Percentiles rank a stretch among this genome's conserved stretches.
These are phyloP conservation scores for Penicillium sp. DNA, from an alignment of 2,329 filamentous ascomycete genomes.

Conservation along the genomic window DNA sequence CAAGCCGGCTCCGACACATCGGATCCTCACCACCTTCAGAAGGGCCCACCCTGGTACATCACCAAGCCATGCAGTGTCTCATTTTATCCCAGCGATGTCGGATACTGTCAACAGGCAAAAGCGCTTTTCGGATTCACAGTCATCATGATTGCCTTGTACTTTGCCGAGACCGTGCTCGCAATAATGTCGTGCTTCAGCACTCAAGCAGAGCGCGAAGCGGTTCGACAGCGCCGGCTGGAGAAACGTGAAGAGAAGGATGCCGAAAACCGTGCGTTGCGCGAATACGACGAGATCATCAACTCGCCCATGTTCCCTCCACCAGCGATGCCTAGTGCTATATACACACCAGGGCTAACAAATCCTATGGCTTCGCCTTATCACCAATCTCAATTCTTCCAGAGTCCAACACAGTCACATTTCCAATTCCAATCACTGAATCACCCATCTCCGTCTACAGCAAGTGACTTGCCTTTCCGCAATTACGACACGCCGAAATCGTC, in stretches of 20 bases:
- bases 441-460: constrained; percentile 13
- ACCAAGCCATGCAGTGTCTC: constrained; percentile 57
- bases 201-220: constrained; percentile 32
- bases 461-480: constrained; percentile 39
- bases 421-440: constrained; percentile 10
- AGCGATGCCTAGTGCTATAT: constrained; percentile 25
- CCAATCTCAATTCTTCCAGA: constrained; percentile 5
- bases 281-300: constrained; percentile 31
- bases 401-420: constrained; percentile 5
- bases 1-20: constrained; percentile 58
- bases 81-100: constrained; percentile 40
- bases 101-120: constrained; percentile 60
- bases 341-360: constrained; percentile 15
- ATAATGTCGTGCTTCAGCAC: constrained; percentile 46
- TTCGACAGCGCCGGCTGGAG: constrained; percentile 32
- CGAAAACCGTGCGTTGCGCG: constrained; percentile 27
- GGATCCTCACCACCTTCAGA: constrained; percentile 52
- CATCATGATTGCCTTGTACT: constrained; percentile 53
- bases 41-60: constrained; percentile 61
- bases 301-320: constrained; percentile 31
- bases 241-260: constrained; percentile 37
- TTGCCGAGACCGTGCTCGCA: constrained; percentile 45
- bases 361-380: constrained; percentile 2
- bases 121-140: constrained; percentile 54
- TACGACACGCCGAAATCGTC: constrained; percentile 12